Conservation (phyloP, 768 basidiomycete species). For the Psilocybe cubensis region DNA sequence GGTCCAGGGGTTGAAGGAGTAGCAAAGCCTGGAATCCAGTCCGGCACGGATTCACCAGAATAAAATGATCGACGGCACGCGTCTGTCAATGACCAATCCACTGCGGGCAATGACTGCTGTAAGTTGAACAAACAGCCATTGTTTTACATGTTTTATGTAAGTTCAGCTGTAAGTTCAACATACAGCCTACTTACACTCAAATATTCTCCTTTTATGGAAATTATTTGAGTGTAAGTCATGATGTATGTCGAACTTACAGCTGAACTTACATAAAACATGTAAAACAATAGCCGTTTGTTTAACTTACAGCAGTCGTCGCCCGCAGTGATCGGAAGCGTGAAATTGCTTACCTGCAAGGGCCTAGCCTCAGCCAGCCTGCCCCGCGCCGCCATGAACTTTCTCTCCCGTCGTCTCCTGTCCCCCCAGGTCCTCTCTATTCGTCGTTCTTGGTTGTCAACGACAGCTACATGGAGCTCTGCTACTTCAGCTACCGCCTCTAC, state of each 20-base stretch:
- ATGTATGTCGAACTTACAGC: too few relatives aligned
- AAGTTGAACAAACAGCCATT: too few relatives aligned
- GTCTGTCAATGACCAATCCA: too few relatives aligned
- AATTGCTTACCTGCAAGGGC: constrained; percentile 10
- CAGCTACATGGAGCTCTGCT: constrained; percentile 21
- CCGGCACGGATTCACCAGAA: neutral
- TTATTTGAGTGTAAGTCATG: too few relatives aligned
- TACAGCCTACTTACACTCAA: too few relatives aligned
- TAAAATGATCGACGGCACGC: neutral
- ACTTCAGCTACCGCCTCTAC: constrained; percentile 15
- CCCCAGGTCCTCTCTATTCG: constrained; percentile 24
- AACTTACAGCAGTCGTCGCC: too few relatives aligned
- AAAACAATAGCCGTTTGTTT: too few relatives aligned
- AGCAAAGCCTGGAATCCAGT: neutral
- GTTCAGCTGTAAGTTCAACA: too few relatives aligned
- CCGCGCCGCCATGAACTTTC: constrained; percentile 35
- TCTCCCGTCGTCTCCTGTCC: constrained; percentile 37
- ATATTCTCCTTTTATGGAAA: too few relatives aligned
- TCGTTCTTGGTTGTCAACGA: constrained; percentile 33
- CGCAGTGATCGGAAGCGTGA: constrained; percentile 14
- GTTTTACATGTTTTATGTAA: too few relatives aligned
- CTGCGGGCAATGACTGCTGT: too few relatives aligned
- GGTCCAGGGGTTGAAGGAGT: neutral
- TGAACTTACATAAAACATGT: too few relatives aligned
- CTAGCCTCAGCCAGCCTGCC: constrained; percentile 12